Conservation (phyloP, 1,284 basidiomycete species). For the Ceratobasidium sp. region DNA sequence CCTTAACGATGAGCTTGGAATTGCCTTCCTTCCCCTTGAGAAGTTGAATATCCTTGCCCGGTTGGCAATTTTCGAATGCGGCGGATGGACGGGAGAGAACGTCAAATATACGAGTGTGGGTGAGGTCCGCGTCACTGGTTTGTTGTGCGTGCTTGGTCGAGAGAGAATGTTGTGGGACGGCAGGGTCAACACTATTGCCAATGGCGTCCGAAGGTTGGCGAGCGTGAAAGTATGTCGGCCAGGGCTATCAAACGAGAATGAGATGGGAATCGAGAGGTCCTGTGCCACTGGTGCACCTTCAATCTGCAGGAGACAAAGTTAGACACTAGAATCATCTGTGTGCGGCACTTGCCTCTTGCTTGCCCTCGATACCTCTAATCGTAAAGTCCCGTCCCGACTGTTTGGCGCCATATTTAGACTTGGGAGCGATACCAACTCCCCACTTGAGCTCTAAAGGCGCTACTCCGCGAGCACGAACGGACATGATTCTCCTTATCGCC, state of each 20-base stretch:
- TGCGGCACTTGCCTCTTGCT: constrained; percentile 39
- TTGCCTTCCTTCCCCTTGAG: constrained; percentile 70
- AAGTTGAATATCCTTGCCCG: constrained; percentile 73
- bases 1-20: constrained; percentile 30
- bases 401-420: constrained; percentile 47
- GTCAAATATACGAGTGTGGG: constrained; percentile 62
- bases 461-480: constrained; percentile 75
- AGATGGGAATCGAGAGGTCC: constrained; percentile 69
- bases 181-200: constrained; percentile 69
- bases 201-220: constrained; percentile 76
- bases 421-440: constrained; percentile 61
- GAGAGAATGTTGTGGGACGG: constrained; percentile 46
- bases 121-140: constrained; percentile 44
- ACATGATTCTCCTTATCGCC: constrained; percentile 69
- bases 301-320: constrained; percentile 37
- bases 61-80: constrained; percentile 76
- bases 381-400: constrained; percentile 69
- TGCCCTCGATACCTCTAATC: constrained; percentile 83
- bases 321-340: not conserved
- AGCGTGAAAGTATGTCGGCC: constrained; percentile 73
- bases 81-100: constrained; percentile 79
- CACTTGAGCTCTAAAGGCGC: constrained; percentile 80
- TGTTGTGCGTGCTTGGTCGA: constrained; percentile 55
- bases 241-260: constrained; percentile 63
- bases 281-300: constrained; percentile 54